Evolutionary conservation across 208 protist genomes (phyloP).

Genomic region (Wallacemonas sp.): DNA sequence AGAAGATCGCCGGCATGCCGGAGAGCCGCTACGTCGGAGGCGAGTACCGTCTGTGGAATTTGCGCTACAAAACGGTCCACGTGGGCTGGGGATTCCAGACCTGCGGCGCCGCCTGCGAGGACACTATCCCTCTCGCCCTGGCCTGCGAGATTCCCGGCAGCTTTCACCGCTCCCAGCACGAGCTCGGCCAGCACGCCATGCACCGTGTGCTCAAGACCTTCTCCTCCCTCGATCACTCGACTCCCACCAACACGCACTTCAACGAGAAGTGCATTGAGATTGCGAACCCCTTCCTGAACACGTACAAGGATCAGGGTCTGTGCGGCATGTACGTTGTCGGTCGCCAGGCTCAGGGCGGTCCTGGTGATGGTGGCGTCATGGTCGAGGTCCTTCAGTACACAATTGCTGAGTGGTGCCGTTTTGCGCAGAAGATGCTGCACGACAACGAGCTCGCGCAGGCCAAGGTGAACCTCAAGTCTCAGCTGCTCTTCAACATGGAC

Average conservation of each 20-base stretch:
- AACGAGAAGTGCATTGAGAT: slow-evolving; percentile 88
- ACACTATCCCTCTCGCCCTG: slow-evolving; percentile 84
- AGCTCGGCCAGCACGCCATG: slow-evolving; percentile 86
- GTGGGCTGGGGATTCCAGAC: slow-evolving; percentile 91
- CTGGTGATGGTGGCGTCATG: slow-evolving; percentile 66
- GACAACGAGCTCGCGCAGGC: slow-evolving; percentile 83
- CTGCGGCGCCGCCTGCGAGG: slow-evolving; percentile 78
- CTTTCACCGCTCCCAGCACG: slow-evolving; percentile 89
- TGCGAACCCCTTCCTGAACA: slow-evolving; percentile 85
- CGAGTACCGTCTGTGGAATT: slow-evolving; percentile 88
- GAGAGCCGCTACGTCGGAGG: slow-evolving; percentile 81
- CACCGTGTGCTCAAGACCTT: slow-evolving; percentile 88
- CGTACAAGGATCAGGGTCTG: slow-evolving; percentile 87
- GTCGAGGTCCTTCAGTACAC: slow-evolving; percentile 89
- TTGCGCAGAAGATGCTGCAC: slow-evolving; percentile 85
- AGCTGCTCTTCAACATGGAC: slow-evolving; percentile 91
- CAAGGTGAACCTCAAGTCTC: slow-evolving; percentile 89
- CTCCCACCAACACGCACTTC: slow-evolving; percentile 88
- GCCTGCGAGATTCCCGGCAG: slow-evolving; percentile 85
- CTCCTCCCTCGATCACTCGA: slow-evolving; percentile 86
- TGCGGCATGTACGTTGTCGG: slow-evolving; percentile 89
- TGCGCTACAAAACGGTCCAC: slow-evolving; percentile 88
- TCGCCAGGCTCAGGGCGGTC: slow-evolving; percentile 55
- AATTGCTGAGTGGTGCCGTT: slow-evolving; percentile 86
- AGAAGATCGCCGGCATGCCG: slow-evolving; percentile 22